phyloP scores from a whole-genome alignment of 495 filamentous ascomycete species.

The Neohortaea acidophila region DNA sequence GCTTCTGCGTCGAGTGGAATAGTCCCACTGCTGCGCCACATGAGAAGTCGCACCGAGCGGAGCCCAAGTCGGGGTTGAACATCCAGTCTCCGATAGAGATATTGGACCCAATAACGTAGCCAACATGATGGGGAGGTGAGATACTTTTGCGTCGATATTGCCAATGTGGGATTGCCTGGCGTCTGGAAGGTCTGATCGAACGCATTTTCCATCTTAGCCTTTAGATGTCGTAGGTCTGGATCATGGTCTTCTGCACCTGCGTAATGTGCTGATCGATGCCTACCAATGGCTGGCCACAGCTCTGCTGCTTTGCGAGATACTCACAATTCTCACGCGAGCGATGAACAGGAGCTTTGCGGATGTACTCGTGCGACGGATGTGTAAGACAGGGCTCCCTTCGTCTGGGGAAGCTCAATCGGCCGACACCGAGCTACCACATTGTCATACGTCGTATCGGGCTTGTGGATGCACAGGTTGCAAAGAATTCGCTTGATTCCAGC shows the following conservation, averaged over 20 bases:
- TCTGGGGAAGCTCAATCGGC: too few species aligned
- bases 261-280: constrained; percentile 41
- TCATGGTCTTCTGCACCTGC: constrained; percentile 37
- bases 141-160: constrained; percentile 28
- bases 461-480: too few species aligned
- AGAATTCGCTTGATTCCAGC: too few species aligned
- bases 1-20: constrained; percentile 31
- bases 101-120: constrained; percentile 44
- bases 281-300: constrained; percentile 26
- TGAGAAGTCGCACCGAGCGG: constrained; percentile 46
- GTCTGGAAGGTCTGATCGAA: constrained; percentile 42
- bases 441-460: too few species aligned
- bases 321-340: too few species aligned
- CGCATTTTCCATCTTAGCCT: constrained; percentile 25
- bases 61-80: constrained; percentile 44
- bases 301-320: too few species aligned
- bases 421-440: too few species aligned
- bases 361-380: too few species aligned
- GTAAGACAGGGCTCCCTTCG: too few species aligned
- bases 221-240: constrained; percentile 29
- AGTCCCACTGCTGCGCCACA: constrained; percentile 35
- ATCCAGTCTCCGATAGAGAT: constrained; percentile 48
- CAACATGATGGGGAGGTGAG: constrained; percentile 46
- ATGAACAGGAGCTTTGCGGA: too few species aligned
- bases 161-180: constrained; percentile 39